Evolutionary conservation across 2,329 filamentous ascomycete species (phyloP).

Genomic region (Dendryphion nanum): DNA sequence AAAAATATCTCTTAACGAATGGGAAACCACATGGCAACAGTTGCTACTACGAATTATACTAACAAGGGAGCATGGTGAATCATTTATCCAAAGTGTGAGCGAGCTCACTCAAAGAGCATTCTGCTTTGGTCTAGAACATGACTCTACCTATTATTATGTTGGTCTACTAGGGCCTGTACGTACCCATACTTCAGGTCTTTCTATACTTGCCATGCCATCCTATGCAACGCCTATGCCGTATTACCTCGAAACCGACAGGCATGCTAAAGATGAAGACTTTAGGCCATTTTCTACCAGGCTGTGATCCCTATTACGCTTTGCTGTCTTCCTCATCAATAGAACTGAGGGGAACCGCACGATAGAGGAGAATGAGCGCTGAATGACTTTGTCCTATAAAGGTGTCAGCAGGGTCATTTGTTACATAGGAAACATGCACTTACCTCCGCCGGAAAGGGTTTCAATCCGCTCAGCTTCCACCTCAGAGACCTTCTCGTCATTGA

Average conservation of each 20-base stretch:
- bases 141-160: too few species aligned
- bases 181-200: too few species aligned
- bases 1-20: too few species aligned
- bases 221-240: constrained; percentile 29
- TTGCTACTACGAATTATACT: too few species aligned
- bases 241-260: constrained; percentile 11
- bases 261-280: constrained; percentile 4
- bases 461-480: constrained; percentile 93
- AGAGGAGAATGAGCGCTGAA: constrained; percentile 77
- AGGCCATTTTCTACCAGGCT: too few species aligned
- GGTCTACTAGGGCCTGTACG: too few species aligned
- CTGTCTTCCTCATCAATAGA: constrained; percentile 49
- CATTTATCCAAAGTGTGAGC: too few species aligned
- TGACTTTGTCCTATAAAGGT: constrained; percentile 63
- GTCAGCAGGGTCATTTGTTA: constrained; percentile 14
- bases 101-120: too few species aligned
- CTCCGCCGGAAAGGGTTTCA: constrained; percentile 82
- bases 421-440: constrained; percentile 45
- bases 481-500: constrained; percentile 96
- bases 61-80: too few species aligned
- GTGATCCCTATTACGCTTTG: constrained; percentile 27
- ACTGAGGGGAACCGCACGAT: constrained; percentile 71
- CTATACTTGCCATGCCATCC: too few species aligned
- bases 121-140: too few species aligned
- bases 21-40: too few species aligned